Conservation (phyloP, 495 filamentous ascomycete genomes). For the Aspergillus kassunensis region DNA sequence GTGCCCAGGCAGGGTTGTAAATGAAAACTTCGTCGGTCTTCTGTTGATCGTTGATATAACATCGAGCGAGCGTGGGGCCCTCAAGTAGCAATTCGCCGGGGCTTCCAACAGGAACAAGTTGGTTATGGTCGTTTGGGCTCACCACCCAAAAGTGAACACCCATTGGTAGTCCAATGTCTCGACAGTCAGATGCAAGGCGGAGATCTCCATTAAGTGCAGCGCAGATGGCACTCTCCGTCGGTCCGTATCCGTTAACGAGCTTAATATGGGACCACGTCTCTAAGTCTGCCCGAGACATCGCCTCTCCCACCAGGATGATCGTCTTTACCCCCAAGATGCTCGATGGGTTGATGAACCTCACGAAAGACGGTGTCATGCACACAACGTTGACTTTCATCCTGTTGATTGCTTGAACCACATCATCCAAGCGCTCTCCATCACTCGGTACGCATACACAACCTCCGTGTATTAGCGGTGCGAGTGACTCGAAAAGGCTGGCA, state of each 20-base stretch:
- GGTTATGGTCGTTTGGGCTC: constrained; percentile 39
- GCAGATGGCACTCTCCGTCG: constrained; percentile 43
- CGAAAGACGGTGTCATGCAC: constrained; percentile 51
- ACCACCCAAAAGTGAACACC: constrained; percentile 45
- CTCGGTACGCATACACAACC: constrained; percentile 46
- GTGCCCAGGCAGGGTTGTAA: constrained; percentile 38
- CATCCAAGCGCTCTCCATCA: constrained; percentile 48
- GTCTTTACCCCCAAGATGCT: constrained; percentile 43
- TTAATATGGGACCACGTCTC: constrained; percentile 51
- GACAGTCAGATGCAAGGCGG: constrained; percentile 30
- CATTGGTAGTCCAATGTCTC: constrained; percentile 44
- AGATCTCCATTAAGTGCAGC: constrained; percentile 37
- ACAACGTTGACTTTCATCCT: constrained; percentile 42
- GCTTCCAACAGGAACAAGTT: constrained; percentile 47
- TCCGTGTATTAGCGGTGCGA: constrained; percentile 42
- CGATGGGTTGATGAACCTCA: constrained; percentile 41
- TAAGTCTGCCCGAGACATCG: constrained; percentile 49
- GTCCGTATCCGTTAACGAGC: constrained; percentile 60
- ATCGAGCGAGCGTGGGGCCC: constrained; percentile 44
- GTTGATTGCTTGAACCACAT: constrained; percentile 45
- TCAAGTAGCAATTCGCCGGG: constrained; percentile 49
- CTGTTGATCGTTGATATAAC: constrained; percentile 41
- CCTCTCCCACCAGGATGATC: constrained; percentile 51
- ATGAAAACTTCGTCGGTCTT: constrained; percentile 46
- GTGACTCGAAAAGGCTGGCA: constrained; percentile 39